These are phyloP conservation scores for Cicer chorassanicum DNA, from an alignment of 306 rosid genomes.

Conservation along the genomic window DNA sequence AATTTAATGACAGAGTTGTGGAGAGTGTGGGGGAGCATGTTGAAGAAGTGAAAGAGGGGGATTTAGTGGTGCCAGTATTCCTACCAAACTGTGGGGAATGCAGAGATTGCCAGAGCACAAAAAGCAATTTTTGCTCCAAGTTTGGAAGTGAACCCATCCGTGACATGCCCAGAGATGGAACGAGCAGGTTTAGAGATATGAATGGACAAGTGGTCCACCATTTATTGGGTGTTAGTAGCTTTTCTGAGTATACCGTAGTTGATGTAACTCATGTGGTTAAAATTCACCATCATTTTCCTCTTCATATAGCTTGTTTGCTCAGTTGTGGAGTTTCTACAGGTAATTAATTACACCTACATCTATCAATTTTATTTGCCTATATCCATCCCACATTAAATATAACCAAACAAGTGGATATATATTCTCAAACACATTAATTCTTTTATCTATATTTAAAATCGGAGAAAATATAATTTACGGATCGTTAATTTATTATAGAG, in stretches of 20 bases:
- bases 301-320: slow-evolving; percentile 66
- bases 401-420: too few species aligned
- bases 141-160: neutral
- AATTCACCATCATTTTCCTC: slow-evolving; percentile 51
- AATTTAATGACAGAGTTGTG: slow-evolving; percentile 41
- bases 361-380: too few species aligned
- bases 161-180: slow-evolving; percentile 63
- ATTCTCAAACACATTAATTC: too few species aligned
- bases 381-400: too few species aligned
- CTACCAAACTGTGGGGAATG: slow-evolving; percentile 62
- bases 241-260: slow-evolving; percentile 68
- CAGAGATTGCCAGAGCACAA: slow-evolving; percentile 57
- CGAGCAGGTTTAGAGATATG: slow-evolving; percentile 61
- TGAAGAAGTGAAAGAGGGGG: slow-evolving; percentile 62
- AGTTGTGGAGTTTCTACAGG: slow-evolving; percentile 76
- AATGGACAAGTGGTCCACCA: slow-evolving; percentile 59
- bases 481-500: too few species aligned
- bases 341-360: neutral
- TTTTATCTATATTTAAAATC: too few species aligned
- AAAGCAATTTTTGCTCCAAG: slow-evolving; percentile 56
- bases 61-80: slow-evolving; percentile 66
- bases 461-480: too few species aligned
- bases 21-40: slow-evolving; percentile 73
- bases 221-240: slow-evolving; percentile 60
- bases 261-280: slow-evolving; percentile 60